phyloP scores from a whole-genome alignment of 2,329 filamentous ascomycete genomes.

The Lasiodiplodia theobromae region DNA sequence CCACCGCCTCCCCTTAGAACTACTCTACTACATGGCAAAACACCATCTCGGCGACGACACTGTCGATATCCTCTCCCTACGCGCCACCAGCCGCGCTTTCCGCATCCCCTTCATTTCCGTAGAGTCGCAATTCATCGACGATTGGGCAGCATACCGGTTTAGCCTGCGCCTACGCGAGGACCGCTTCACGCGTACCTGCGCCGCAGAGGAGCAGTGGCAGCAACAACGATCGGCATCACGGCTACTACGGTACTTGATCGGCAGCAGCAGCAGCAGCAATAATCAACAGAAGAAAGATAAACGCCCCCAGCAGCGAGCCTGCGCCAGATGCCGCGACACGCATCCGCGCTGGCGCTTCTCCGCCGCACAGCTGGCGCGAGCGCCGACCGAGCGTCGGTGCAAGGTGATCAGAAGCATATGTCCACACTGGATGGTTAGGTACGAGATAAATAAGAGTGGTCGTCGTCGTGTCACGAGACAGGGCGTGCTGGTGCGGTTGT shows the following conservation, averaged over 20 bases:
- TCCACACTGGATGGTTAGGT: neutral
- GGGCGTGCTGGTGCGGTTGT: too few species aligned
- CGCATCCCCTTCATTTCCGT: neutral
- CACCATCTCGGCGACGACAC: neutral
- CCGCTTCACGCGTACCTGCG: neutral
- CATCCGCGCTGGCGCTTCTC: neutral
- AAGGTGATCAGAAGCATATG: neutral
- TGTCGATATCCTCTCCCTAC: conserved; percentile 6
- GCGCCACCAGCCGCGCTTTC: conserved; percentile 2
- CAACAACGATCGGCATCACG: too few species aligned
- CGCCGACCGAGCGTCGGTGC: neutral
- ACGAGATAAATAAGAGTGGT: too few species aligned
- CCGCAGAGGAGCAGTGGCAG: neutral
- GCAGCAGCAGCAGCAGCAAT: neutral
- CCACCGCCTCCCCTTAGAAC: neutral
- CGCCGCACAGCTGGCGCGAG: neutral
- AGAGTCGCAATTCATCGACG: too few species aligned
- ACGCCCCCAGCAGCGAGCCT: neutral
- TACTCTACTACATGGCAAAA: neutral
- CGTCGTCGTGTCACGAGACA: too few species aligned
- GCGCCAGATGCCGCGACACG: neutral
- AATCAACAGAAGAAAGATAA: neutral
- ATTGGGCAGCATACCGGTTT: neutral
- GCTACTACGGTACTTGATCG: too few species aligned
- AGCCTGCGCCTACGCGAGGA: neutral